A percentile compares a stretch with the other conserved stretches of the same genome.
phyloP scores from a whole-genome alignment of 768 basidiomycete genomes.

The Suillus clintonianus region DNA sequence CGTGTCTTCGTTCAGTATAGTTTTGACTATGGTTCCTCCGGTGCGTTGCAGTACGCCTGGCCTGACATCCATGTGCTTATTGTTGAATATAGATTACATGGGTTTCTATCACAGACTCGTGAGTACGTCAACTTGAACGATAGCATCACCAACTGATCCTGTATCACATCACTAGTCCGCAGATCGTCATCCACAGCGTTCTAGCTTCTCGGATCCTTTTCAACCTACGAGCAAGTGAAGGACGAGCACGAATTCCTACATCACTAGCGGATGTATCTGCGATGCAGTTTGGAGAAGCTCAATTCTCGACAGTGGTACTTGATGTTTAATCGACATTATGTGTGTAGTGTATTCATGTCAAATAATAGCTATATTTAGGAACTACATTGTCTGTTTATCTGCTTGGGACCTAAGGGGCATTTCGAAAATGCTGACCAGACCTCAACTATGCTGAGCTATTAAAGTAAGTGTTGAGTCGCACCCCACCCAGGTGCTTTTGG shows the following conservation, averaged over 20 bases:
- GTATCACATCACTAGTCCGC: not conserved
- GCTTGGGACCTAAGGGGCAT: not conserved
- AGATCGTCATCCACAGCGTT: not conserved
- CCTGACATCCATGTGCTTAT: not conserved
- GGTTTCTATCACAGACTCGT: not conserved
- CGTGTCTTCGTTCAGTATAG: not conserved
- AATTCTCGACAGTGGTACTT: no score
- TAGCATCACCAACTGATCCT: not conserved
- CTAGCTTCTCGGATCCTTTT: not conserved
- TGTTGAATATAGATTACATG: not conserved
- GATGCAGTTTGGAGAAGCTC: not conserved
- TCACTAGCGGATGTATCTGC: no score
- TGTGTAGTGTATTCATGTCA: not conserved
- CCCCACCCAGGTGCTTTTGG: no score
- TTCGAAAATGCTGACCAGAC: not conserved
- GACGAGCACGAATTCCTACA: not conserved
- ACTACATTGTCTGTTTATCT: not conserved
- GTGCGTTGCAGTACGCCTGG: not conserved
- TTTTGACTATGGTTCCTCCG: not conserved
- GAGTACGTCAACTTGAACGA: not conserved
- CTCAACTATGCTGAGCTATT: no score
- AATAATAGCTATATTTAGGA: not conserved
- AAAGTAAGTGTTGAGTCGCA: no score
- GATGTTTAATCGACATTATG: not conserved
- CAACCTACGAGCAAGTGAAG: slow-evolving; percentile 1